Conservation (phyloP, 371 early-diverging fungal species). For the Mucor plumbeus region DNA sequence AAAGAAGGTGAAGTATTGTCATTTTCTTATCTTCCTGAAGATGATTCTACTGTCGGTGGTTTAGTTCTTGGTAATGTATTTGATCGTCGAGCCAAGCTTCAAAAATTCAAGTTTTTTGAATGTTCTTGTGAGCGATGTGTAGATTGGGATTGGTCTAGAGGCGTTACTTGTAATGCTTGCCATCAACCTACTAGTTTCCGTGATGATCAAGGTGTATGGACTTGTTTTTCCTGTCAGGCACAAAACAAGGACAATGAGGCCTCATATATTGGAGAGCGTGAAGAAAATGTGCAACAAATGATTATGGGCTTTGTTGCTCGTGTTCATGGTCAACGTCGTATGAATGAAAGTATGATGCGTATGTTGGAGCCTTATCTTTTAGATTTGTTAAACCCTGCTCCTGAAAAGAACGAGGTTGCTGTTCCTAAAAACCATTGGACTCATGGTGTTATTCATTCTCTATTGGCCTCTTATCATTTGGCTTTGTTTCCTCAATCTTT, state of each 20-base stretch:
- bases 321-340: conserved; percentile 28
- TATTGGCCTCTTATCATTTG: conserved; percentile 48
- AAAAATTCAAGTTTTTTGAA: conserved; percentile 51
- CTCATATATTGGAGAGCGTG: conserved; percentile 30
- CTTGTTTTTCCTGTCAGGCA: conserved; percentile 27
- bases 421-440: conserved; percentile 49
- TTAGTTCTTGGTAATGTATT: conserved; percentile 44
- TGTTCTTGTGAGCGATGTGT: conserved; percentile 50
- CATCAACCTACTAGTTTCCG: conserved; percentile 7
- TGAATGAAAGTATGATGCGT: conserved; percentile 34
- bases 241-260: conserved; percentile 5
- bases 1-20: conserved; percentile 40
- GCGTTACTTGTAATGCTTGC: conserved; percentile 27
- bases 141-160: conserved; percentile 44
- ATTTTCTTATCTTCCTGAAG: conserved; percentile 55
- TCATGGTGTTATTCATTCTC: conserved; percentile 38
- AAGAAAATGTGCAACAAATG: conserved; percentile 33
- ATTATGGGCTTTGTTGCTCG: conserved; percentile 39
- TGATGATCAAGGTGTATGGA: conserved; percentile 19
- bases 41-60: conserved; percentile 47
- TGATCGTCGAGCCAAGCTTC: conserved; percentile 38
- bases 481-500: conserved; percentile 42
- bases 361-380: conserved; percentile 51
- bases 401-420: conserved; percentile 17
- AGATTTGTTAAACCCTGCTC: conserved; percentile 32